Evolutionary conservation across 2,329 filamentous ascomycete species (phyloP).

Genomic region (Botrytis fabae): DNA sequence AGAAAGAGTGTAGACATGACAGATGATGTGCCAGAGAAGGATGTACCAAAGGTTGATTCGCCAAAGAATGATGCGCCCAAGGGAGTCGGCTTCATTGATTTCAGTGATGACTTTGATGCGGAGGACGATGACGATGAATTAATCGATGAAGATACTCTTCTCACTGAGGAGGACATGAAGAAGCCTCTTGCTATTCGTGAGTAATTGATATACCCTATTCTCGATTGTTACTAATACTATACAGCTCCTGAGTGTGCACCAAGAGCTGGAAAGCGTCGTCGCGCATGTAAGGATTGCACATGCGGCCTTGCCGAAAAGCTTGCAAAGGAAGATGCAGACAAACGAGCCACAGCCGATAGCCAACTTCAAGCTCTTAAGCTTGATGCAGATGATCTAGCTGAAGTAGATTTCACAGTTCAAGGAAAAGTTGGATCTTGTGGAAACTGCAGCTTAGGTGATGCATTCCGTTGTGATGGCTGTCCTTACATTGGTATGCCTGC

Average conservation of each 20-base stretch:
- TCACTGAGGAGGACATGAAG: conserved; percentile 82
- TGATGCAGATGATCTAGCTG: conserved; percentile 74
- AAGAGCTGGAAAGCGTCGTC: conserved; percentile 81
- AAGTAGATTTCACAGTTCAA: conserved; percentile 96
- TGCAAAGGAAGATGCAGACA: conserved; percentile 77
- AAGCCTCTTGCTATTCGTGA: conserved; percentile 77
- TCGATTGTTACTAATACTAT: conserved; percentile 22
- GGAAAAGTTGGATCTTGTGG: conserved; percentile 95
- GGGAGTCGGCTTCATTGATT: conserved; percentile 68
- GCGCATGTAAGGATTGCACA: conserved; percentile 97
- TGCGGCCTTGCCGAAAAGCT: conserved; percentile 87
- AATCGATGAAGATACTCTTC: conserved; percentile 85
- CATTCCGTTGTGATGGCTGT: conserved; percentile 72
- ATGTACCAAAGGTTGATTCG: not conserved
- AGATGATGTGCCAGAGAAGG: conserved; percentile 25
- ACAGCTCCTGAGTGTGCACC: conserved; percentile 83
- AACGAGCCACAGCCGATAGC: conserved; percentile 63
- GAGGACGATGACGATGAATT: conserved; percentile 73
- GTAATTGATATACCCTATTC: conserved; percentile 43
- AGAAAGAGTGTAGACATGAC: conserved; percentile 35
- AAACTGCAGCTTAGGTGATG: conserved; percentile 91
- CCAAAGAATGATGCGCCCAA: conserved; percentile 42
- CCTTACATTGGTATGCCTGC: conserved; percentile 91
- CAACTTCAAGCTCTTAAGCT: conserved; percentile 69
- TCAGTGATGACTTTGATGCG: conserved; percentile 51